These are phyloP conservation scores for Antrodiella citrinella DNA, from an alignment of 768 basidiomycete species.

Conservation along the genomic window DNA sequence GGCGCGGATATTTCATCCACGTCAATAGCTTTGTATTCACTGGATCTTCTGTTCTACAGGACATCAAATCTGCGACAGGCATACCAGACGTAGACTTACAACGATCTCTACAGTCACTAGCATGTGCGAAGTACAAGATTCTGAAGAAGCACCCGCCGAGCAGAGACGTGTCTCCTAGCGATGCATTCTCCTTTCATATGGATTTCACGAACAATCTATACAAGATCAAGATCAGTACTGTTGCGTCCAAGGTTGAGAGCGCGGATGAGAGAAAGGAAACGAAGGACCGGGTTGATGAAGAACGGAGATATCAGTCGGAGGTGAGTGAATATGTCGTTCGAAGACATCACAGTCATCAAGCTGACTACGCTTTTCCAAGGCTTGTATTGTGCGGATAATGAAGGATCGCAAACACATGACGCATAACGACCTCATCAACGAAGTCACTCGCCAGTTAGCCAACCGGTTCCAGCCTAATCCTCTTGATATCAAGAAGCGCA, in stretches of 20 bases:
- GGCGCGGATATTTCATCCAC: conserved; percentile 32
- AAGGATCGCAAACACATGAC: conserved; percentile 87
- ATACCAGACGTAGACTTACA: conserved; percentile 75
- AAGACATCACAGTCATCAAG: conserved; percentile 6
- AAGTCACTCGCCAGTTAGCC: conserved; percentile 82
- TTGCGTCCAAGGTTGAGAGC: conserved; percentile 83
- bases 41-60: conserved; percentile 38
- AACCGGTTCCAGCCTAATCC: conserved; percentile 84
- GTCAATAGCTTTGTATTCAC: not conserved
- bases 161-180: conserved; percentile 66
- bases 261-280: conserved; percentile 87
- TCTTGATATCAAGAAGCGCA: conserved; percentile 81
- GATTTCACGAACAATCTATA: conserved; percentile 76
- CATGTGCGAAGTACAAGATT: conserved; percentile 90
- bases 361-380: conserved; percentile 38
- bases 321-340: conserved; percentile 35
- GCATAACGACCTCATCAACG: conserved; percentile 84
- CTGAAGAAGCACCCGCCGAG: conserved; percentile 87
- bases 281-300: conserved; percentile 83
- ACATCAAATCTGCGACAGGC: conserved; percentile 68
- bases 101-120: conserved; percentile 92
- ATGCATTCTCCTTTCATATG: conserved; percentile 85
- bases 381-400: conserved; percentile 96
- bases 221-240: conserved; percentile 88
- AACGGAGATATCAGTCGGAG: conserved; percentile 83